Percentiles rank a stretch among this genome's conserved stretches.
These are phyloP conservation scores for Cicer judaicum DNA, from an alignment of 306 rosid genomes.

Conservation along the genomic window DNA sequence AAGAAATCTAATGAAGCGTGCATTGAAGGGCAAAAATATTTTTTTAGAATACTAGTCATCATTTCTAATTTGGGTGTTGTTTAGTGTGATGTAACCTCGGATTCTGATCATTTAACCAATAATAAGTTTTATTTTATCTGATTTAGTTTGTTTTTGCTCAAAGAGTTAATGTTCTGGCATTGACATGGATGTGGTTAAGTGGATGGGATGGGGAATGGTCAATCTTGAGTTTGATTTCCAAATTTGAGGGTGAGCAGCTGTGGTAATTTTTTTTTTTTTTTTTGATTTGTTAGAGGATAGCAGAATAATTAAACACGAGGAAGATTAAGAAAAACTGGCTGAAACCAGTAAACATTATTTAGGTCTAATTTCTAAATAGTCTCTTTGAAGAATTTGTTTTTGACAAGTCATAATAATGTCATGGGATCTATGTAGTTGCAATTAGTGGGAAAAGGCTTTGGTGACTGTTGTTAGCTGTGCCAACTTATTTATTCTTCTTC, in stretches of 20 bases:
- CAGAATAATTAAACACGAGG: background rate
- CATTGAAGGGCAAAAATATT: slow-evolving; percentile 1
- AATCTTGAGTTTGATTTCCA: slow-evolving; percentile 7
- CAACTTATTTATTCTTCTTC: slow-evolving; percentile 15
- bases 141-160: slow-evolving; percentile 16
- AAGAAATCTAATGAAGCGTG: slow-evolving; percentile 48
- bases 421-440: slow-evolving; percentile 1
- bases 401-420: too few species aligned
- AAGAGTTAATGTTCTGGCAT: slow-evolving; percentile 23
- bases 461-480: background rate
- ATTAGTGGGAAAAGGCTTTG: background rate
- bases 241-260: background rate
- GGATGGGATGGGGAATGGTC: slow-evolving; percentile 22
- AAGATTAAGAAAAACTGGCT: background rate
- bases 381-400: slow-evolving; percentile 17
- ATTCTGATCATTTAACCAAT: slow-evolving; percentile 12
- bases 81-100: background rate
- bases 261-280: background rate
- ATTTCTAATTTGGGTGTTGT: slow-evolving; percentile 10
- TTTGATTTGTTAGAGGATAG: background rate
- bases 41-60: slow-evolving; percentile 3
- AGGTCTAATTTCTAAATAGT: background rate
- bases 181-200: background rate
- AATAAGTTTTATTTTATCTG: slow-evolving; percentile 7
- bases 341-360: background rate